These are phyloP conservation scores for Lachancea cidri DNA, from an alignment of 805 yeast genomes.

Conservation along the genomic window DNA sequence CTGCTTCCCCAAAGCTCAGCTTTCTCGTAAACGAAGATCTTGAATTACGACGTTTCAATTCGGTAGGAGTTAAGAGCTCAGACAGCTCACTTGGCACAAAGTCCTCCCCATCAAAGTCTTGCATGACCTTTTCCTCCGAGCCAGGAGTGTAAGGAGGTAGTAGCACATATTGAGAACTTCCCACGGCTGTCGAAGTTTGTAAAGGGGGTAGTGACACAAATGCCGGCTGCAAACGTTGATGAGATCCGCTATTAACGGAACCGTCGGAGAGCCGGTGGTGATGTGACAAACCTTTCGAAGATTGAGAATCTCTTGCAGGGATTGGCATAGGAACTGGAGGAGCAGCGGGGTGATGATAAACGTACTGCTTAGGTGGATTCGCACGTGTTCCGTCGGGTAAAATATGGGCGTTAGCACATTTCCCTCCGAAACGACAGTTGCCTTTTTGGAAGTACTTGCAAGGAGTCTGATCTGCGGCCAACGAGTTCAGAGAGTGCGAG, in stretches of 20 bases:
- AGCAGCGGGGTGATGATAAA: conserved; percentile 10
- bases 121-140: conserved; percentile 1
- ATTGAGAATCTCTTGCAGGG: background rate
- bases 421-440: conserved; percentile 91
- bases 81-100: conserved; percentile 75
- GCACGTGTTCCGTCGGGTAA: conserved; percentile 85
- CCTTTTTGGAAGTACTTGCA: conserved; percentile 96
- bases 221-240: background rate
- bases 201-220: background rate
- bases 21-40: conserved; percentile 35
- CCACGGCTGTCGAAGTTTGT: background rate
- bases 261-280: background rate
- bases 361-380: conserved; percentile 37
- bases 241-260: background rate
- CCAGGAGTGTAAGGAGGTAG: background rate
- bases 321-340: background rate
- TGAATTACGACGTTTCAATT: conserved; percentile 63
- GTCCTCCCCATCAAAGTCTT: conserved; percentile 49
- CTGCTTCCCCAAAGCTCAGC: conserved; percentile 4
- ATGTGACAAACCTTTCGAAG: background rate
- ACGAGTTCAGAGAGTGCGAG: conserved; percentile 64
- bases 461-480: conserved; percentile 38
- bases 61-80: conserved; percentile 81
- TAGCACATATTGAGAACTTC: background rate
- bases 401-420: conserved; percentile 91